Evolutionary conservation across 2,329 filamentous ascomycete genomes (phyloP).

Genomic region (Penicillium sp.): DNA sequence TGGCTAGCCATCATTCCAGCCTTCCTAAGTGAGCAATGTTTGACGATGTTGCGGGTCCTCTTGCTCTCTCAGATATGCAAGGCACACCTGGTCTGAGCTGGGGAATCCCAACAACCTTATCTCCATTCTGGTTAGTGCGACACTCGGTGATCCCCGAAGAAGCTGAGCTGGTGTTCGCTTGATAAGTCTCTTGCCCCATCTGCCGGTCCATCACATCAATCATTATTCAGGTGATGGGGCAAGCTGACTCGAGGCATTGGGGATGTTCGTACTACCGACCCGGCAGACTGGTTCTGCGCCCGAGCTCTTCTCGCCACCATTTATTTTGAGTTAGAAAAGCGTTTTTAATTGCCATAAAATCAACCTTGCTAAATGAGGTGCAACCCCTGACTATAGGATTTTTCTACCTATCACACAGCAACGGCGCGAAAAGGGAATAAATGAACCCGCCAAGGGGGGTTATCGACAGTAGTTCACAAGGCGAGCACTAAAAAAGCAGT

Average conservation of each 20-base stretch:
- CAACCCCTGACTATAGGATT: slow-evolving; percentile 2
- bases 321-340: background rate
- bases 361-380: background rate
- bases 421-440: background rate
- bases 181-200: background rate
- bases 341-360: background rate
- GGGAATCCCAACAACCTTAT: slow-evolving; percentile 28
- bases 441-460: slow-evolving; percentile 18
- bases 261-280: slow-evolving; percentile 1
- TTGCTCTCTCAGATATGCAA: slow-evolving; percentile 24
- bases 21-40: slow-evolving; percentile 21
- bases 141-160: slow-evolving; percentile 16
- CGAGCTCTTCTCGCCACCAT: background rate
- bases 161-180: slow-evolving; percentile 4
- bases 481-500: slow-evolving; percentile 14
- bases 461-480: slow-evolving; percentile 12
- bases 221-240: slow-evolving; percentile 4
- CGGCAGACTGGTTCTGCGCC: background rate
- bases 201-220: background rate
- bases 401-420: slow-evolving; percentile 20
- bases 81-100: slow-evolving; percentile 22
- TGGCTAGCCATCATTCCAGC: slow-evolving; percentile 18
- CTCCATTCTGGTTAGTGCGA: slow-evolving; percentile 9
- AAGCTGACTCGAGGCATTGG: slow-evolving; percentile 1
- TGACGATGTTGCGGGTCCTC: slow-evolving; percentile 17